Evolutionary conservation across 2,329 filamentous ascomycete genomes (phyloP), one percentile per base, ranked within the genome.

Genomic region (Bertia moriformis): DNA sequence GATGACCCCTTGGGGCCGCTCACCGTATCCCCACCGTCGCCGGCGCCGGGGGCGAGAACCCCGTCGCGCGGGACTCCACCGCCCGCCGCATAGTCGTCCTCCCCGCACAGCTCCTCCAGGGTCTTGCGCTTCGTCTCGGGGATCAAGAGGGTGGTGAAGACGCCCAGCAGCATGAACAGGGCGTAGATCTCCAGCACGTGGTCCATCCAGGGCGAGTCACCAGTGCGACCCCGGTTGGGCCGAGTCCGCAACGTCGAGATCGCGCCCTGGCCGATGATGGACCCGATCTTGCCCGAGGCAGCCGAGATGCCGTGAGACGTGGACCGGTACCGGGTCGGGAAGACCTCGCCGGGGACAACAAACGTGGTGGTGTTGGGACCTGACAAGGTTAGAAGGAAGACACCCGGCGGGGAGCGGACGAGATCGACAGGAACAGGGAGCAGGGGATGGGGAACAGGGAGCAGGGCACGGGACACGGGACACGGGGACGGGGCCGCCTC

Each of bases 151-250:
- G 66, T 65, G 17, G 68, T 72, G 48, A 72, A 62, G 51, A 65
- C 56, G 38, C 72, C 72, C 33, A 61, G 58, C 14, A 75, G 62
- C 71, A 74, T 75, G 62, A 77, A 75, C 32, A 71, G 56, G 2
- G 68, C 67, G 49, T 69, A 73, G 48, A 86, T 85, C 65, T 84
- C 65, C 51, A 87, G 73, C 30, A 86, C 80, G 55, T 86, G 81
- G 60, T 85, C 68, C 56, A 87, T 69, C 82, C 81, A 87, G 2
- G 79, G 81, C 14, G 54, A 50, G 14, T 59, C 64, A n/a, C 63
- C 62, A n/a, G n/a, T n/a, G n/a, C n/a, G n/a, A n/a, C n/a, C n/a
- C n/a, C n/a, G n/a, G n/a, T n/a, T n/a, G n/a, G n/a, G n/a, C 13
- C 53, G 53, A 10, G 63, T 66, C 38, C 68, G 61, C 14, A 76